Evolutionary conservation across 495 filamentous ascomycete genomes (phyloP), one percentile per base, ranked within the genome.

Genomic region (Lasiosphaeria miniovina): DNA sequence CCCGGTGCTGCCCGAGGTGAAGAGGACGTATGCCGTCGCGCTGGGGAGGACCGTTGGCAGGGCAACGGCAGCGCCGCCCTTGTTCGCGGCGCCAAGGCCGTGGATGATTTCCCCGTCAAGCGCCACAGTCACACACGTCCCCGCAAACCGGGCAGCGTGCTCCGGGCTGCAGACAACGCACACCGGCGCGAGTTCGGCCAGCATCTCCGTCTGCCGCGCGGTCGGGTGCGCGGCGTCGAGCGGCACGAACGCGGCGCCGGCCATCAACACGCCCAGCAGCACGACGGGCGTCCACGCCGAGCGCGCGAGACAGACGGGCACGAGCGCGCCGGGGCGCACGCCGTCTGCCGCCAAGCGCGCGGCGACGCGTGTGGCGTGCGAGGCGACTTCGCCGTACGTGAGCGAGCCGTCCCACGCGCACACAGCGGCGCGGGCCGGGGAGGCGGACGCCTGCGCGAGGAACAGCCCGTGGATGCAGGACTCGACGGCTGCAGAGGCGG

Each of bases 1-100:
- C 0, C 86, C 86, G 0, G 85, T 88, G 11, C 77, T 82, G 0
- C 86, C 86, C 61, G 81, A 80, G 1, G 86, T 88, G 59, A 84
- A 87, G 4, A 85, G 72, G 10, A 84, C 71, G 65, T 84, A 89
- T 3, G 63, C 55, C 4, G 66, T 38, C 36, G 70, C 57, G 38
- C 9, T 50, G 49, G 56, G 65, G 12, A 11, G 75, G 15, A 14
- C 43, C 8, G 43, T 14, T 12, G 12, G 8, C 38, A 14, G 43
- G 5, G 15, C 15, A 11, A 46, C 38, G 11, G 6, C 36, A 14
- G 41, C 11, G 15, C 15, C 4, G 12, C 43, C 15, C 1, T 5
- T 11, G 5, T 5, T 5, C 5, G 4, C 12, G 43, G 43, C 5
- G 43, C 3, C 1, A 9, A 46, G 43, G 11, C 24, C 10, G 38